Conservation (phyloP, 2,329 filamentous ascomycete species). For the Pseudogymnoascus sp. region DNA sequence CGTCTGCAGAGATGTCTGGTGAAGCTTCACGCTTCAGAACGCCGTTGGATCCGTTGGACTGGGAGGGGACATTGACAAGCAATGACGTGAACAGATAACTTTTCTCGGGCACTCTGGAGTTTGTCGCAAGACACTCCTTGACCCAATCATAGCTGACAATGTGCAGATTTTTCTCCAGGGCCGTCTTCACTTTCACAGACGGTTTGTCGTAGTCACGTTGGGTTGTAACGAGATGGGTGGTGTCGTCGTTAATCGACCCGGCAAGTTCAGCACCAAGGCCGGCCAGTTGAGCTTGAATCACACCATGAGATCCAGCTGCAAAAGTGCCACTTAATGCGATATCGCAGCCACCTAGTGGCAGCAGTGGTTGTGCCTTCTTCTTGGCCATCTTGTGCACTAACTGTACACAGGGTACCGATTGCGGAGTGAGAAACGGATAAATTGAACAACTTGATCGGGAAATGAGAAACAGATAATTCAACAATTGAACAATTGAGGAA, state of each 20-base stretch:
- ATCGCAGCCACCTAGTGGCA: constrained; percentile 39
- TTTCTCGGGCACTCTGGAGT: constrained; percentile 31
- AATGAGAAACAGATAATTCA: background rate
- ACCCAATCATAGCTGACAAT: constrained; percentile 57
- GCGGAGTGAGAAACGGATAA: background rate
- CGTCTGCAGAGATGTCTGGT: constrained; percentile 19
- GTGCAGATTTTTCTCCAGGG: constrained; percentile 37
- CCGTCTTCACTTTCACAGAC: constrained; percentile 38
- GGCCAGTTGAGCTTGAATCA: constrained; percentile 37
- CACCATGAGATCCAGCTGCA: constrained; percentile 32
- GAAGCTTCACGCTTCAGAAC: constrained; percentile 15
- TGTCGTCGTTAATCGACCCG: constrained; percentile 40
- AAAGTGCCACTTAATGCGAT: constrained; percentile 57
- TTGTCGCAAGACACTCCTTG: constrained; percentile 42
- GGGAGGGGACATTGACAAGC: constrained; percentile 6
- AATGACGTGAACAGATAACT: constrained; percentile 21
- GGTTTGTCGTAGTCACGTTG: constrained; percentile 42
- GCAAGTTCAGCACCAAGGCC: constrained; percentile 42
- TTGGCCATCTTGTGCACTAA: background rate
- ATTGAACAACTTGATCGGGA: background rate
- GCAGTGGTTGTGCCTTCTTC: constrained; percentile 9
- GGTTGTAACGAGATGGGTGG: constrained; percentile 51
- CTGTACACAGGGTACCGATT: background rate
- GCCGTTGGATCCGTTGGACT: constrained; percentile 15
- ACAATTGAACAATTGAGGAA: background rate